Conservation (phyloP, 305 asterid species). For the Withania somnifera region DNA sequence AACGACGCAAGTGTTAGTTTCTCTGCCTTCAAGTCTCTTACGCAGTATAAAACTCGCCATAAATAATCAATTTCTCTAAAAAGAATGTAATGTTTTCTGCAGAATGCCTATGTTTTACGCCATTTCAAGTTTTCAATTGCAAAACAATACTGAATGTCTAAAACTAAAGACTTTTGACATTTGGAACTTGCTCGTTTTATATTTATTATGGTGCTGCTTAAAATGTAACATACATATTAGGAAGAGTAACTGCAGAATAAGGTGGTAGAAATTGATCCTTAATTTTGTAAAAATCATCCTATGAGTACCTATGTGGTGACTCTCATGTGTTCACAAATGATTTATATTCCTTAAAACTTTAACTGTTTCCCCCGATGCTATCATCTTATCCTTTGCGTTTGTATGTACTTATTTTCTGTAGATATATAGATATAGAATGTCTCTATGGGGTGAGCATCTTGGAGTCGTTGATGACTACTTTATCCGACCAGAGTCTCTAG, state of each 20-base stretch:
- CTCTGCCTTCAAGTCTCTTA: background rate
- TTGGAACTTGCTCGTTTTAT: background rate
- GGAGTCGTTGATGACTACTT: conserved; percentile 47
- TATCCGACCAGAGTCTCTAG: conserved; percentile 43
- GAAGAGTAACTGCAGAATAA: background rate
- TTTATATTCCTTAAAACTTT: no score
- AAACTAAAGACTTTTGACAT: background rate
- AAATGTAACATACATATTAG: background rate
- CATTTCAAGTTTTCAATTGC: background rate
- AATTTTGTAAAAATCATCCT: no score
- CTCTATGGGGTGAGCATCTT: conserved; percentile 75
- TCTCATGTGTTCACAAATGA: no score
- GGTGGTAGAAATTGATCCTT: background rate
- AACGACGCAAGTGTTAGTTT: background rate
- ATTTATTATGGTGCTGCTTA: background rate
- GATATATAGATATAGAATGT: conserved; percentile 68
- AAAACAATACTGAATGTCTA: background rate
- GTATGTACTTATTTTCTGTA: background rate
- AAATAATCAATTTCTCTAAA: background rate
- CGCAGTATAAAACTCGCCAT: background rate
- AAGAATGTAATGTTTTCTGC: background rate
- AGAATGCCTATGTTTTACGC: background rate
- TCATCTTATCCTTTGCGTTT: background rate
- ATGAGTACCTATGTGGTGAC: no score
- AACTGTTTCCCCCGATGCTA: background rate